These are phyloP conservation scores for Penicillium crystallinum DNA, from an alignment of 495 filamentous ascomycete species.

Conservation along the genomic window DNA sequence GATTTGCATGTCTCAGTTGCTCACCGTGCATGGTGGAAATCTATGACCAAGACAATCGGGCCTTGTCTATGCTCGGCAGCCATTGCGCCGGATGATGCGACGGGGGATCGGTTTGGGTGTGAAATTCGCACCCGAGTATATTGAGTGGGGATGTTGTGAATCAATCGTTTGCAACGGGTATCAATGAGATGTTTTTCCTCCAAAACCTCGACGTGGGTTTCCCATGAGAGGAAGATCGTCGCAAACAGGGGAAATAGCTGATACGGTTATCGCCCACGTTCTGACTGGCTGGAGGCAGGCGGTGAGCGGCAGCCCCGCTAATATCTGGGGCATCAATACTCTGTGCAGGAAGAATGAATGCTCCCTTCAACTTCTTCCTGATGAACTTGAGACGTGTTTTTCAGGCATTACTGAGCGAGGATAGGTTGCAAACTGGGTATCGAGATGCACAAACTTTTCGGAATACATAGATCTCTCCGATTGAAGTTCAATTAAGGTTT, in stretches of 20 bases:
- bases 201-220: constrained; percentile 6
- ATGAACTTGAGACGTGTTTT: no score
- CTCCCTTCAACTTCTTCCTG: no score
- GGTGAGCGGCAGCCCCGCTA: constrained; percentile 18
- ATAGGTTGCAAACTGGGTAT: no score
- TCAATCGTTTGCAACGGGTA: constrained; percentile 6
- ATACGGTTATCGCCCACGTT: constrained; percentile 28
- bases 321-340: not conserved
- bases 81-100: constrained; percentile 27
- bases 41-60: constrained; percentile 80
- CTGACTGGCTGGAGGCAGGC: constrained; percentile 17
- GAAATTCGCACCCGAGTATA: not conserved
- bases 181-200: constrained; percentile 10
- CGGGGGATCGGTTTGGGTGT: not conserved
- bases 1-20: constrained; percentile 9
- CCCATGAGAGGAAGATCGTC: constrained; percentile 14
- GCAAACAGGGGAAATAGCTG: constrained; percentile 17
- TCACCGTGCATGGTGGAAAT: constrained; percentile 91
- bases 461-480: no score
- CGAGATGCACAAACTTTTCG: no score
- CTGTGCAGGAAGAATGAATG: no score
- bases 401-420: no score
- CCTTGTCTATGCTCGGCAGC: constrained; percentile 31
- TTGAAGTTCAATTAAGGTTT: no score
- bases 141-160: not conserved